Base-by-base conservation (phyloP, 2,329 filamentous ascomycete species). In the Scytalidium lignicola region DNA sequence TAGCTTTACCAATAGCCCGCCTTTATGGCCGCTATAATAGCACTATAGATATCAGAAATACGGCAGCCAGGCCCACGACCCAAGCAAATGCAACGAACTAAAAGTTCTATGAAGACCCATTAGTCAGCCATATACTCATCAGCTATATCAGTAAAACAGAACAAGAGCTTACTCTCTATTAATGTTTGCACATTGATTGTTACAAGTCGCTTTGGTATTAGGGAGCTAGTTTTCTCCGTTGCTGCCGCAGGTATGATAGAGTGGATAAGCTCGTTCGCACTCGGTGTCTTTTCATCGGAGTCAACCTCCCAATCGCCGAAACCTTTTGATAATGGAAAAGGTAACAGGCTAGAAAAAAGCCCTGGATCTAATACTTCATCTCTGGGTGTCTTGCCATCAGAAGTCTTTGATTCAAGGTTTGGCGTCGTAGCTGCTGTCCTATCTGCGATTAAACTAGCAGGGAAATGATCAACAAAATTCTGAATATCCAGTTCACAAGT, bases 401-500 rank as follows among this genome's bases (percentile, higher is more conserved):
- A 26, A 5, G 23, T 37, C 32, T 37, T 37, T 37, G 32, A 37
- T 5, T n/a, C 32, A n/a, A 4, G 10, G 32, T 4, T 8, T 37
- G 32, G n/a, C 15, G 6, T 37, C 32, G 26, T 7, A 28, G 26
- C 13, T 28, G 26, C 32, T 17, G 10, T 5, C 15, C 20, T n/a
- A 32, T 21, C 13, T 9, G 19, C 22, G n/a, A 21, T 19, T 46
- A 41, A 3, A 46, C 19, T 4, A 13, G n/a, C 23, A 20, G 18
- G 18, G 18, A 32, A 40, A 15, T 39, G 23, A n/a, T 29, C 17
- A 37, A 12, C 3, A 15, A 50, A 15, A 9, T 12, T 23, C 37
- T 51, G 53, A 3, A 57, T 40, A 43, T 78, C 73, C 19, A 86
- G 66, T 44, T 85, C 75, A 8, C 78, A 76, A 43, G 78, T 76